phyloP scores from a whole-genome alignment of 2,329 filamentous ascomycete genomes.

The Gremmenia infestans region DNA sequence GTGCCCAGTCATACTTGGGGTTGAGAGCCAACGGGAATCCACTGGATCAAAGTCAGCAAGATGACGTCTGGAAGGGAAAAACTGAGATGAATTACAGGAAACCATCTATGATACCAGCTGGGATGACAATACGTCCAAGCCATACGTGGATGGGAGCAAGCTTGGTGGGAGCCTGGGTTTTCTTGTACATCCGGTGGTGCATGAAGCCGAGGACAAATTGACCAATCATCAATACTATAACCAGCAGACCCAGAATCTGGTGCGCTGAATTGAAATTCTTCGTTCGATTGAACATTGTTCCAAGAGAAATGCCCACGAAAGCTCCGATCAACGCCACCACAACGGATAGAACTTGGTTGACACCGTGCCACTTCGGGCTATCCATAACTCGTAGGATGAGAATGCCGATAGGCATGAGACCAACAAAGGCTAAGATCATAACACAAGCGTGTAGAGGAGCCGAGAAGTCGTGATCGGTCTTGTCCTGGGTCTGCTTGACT shows the following conservation, averaged over 20 bases:
- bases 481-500: slow-evolving; percentile 38
- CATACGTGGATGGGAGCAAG: slow-evolving; percentile 52
- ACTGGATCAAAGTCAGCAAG: slow-evolving; percentile 28
- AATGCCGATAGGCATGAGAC: slow-evolving; percentile 51
- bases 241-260: slow-evolving; percentile 54
- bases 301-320: slow-evolving; percentile 45
- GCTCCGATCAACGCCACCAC: slow-evolving; percentile 45
- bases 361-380: slow-evolving; percentile 49
- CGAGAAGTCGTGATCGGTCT: slow-evolving; percentile 26
- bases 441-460: slow-evolving; percentile 35
- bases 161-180: slow-evolving; percentile 44
- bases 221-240: slow-evolving; percentile 45
- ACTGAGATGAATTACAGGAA: slow-evolving; percentile 44
- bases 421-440: slow-evolving; percentile 53
- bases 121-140: slow-evolving; percentile 50
- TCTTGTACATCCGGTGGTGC: slow-evolving; percentile 50
- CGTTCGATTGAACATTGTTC: slow-evolving; percentile 45
- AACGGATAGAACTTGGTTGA: slow-evolving; percentile 47
- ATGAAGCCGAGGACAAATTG: slow-evolving; percentile 52
- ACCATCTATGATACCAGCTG: slow-evolving; percentile 50
- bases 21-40: slow-evolving; percentile 54
- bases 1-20: slow-evolving; percentile 41
- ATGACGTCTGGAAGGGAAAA: background rate
- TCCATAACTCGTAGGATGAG: slow-evolving; percentile 47
- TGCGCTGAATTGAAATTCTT: slow-evolving; percentile 46